These are phyloP conservation scores for Stipa capillata DNA, from an alignment of 176 grass and related monocot species.

Conservation along the genomic window DNA sequence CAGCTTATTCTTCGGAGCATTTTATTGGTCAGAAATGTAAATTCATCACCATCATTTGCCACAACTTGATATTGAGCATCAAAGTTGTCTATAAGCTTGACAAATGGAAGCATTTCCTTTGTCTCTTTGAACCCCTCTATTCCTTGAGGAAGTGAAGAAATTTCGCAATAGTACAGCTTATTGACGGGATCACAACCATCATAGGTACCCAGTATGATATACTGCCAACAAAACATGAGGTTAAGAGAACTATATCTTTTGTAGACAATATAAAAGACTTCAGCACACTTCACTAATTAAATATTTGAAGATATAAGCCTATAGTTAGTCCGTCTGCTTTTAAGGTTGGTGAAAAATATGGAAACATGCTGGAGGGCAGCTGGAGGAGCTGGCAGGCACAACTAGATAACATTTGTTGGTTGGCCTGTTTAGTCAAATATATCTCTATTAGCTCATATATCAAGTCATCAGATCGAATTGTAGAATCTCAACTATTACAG, in stretches of 20 bases:
- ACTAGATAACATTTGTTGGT: not conserved
- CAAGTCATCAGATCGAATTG: not conserved
- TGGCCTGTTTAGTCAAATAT: not conserved
- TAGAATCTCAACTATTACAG: not conserved
- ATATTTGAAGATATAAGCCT: not conserved
- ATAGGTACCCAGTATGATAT: constrained; percentile 51
- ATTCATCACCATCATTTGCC: constrained; percentile 69
- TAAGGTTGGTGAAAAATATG: not conserved
- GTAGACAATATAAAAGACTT: not conserved
- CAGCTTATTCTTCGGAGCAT: constrained; percentile 72
- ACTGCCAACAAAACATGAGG: constrained; percentile 44
- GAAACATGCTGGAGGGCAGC: not conserved
- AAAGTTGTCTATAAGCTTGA: constrained; percentile 86
- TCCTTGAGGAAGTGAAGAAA: constrained; percentile 62
- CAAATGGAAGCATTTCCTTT: constrained; percentile 64
- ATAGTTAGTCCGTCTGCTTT: not conserved
- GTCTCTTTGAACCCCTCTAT: constrained; percentile 57
- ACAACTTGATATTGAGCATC: constrained; percentile 65
- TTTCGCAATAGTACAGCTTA: constrained; percentile 80
- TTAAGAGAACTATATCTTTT: not conserved
- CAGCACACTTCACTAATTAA: not conserved
- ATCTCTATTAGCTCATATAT: not conserved
- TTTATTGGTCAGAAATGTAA: constrained; percentile 91
- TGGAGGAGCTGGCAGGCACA: not conserved
- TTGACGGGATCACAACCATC: constrained; percentile 88